Evolutionary conservation across 345 rosid species (phyloP).

Genomic region (Dimocarpus longan): DNA sequence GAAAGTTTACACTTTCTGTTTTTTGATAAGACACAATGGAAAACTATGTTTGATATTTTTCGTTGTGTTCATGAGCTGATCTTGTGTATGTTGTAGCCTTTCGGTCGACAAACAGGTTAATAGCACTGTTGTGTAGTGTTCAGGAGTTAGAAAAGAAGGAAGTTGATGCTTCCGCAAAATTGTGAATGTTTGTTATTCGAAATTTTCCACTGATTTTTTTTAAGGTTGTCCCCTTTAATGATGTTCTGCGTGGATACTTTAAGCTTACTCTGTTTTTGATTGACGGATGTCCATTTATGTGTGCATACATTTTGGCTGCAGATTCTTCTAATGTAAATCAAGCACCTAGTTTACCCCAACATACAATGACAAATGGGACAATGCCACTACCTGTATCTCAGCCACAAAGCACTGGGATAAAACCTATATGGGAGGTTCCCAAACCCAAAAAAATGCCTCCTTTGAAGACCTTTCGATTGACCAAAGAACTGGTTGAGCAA

Average conservation of each 20-base stretch:
- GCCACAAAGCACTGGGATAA: conserved; percentile 31
- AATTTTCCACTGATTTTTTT: background rate
- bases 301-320: conserved; percentile 39
- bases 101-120: background rate
- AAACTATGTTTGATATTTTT: background rate
- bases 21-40: no score
- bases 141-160: conserved; percentile 2
- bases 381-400: conserved; percentile 29
- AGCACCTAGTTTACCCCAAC: conserved; percentile 40
- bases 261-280: background rate
- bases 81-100: background rate
- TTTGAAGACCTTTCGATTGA: conserved; percentile 65
- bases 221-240: background rate
- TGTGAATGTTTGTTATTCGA: background rate
- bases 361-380: conserved; percentile 25
- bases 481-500: conserved; percentile 64
- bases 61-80: background rate
- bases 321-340: conserved; percentile 29
- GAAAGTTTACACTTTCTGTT: no score
- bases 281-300: conserved; percentile 8
- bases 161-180: background rate
- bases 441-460: conserved; percentile 73
- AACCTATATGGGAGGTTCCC: conserved; percentile 77
- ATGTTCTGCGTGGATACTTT: background rate
- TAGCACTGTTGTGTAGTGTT: background rate